These are phyloP conservation scores for Cymbidium sinense DNA, from an alignment of 106 monocot genomes.

Conservation along the genomic window DNA sequence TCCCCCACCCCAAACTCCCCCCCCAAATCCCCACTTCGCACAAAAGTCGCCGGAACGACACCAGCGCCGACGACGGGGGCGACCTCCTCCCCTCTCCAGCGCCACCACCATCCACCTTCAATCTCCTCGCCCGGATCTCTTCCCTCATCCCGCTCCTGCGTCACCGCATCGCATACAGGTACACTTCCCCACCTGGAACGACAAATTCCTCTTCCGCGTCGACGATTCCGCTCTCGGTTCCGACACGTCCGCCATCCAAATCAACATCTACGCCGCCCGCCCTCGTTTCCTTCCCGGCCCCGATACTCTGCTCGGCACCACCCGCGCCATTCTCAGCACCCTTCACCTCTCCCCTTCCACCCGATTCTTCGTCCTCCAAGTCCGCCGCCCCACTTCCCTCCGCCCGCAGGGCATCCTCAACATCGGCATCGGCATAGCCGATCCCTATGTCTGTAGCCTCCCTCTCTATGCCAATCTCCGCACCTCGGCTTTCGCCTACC, in stretches of 20 bases:
- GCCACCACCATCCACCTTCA: slow-evolving; percentile 8
- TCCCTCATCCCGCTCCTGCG: slow-evolving; percentile 4
- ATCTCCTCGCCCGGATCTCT: slow-evolving; percentile 39
- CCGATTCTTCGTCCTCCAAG: slow-evolving; percentile 34
- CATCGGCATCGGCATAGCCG: slow-evolving; percentile 19
- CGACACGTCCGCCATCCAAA: slow-evolving; percentile 31
- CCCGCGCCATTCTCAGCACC: slow-evolving; percentile 26
- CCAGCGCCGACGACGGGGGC: background rate
- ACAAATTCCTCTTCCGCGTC: slow-evolving; percentile 39
- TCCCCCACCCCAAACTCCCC: background rate
- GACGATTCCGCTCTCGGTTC: slow-evolving; percentile 29
- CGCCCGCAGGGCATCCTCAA: slow-evolving; percentile 63
- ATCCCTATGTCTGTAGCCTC: slow-evolving; percentile 1
- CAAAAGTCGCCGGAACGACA: background rate
- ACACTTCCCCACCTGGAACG: slow-evolving; percentile 43
- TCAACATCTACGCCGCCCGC: slow-evolving; percentile 30
- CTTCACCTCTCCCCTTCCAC: slow-evolving; percentile 12
- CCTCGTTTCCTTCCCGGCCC: slow-evolving; percentile 5
- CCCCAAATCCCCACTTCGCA: background rate
- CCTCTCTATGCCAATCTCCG: slow-evolving; percentile 2
- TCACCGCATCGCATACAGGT: slow-evolving; percentile 20
- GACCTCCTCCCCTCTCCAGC: background rate
- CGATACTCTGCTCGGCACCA: slow-evolving; percentile 36
- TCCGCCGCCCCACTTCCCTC: slow-evolving; percentile 40
- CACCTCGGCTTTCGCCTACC: background rate